A percentile compares a stretch with the other conserved stretches of the same genome.
Conservation (phyloP, 2,329 filamentous ascomycete genomes). For the Fusarium sp. region DNA sequence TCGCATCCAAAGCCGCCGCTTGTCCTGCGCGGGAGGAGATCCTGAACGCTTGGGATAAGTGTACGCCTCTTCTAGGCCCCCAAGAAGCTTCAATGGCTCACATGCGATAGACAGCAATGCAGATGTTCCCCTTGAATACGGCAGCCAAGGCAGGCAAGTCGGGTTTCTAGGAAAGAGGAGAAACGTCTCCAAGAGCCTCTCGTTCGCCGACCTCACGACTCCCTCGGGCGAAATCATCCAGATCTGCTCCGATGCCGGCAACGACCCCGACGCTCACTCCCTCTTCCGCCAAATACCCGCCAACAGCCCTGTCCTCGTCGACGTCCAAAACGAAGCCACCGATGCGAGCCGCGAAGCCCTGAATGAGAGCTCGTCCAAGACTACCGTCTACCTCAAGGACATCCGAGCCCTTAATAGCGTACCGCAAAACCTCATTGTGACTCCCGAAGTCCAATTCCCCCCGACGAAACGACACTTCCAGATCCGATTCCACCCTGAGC, state of each 20-base stretch:
- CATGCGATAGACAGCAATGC: constrained; percentile 47
- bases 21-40: constrained; percentile 43
- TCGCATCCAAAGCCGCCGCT: constrained; percentile 15
- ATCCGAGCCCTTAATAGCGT: constrained; percentile 56
- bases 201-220: constrained; percentile 74
- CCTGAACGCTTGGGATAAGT: constrained; percentile 51
- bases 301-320: constrained; percentile 68
- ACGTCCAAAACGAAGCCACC: constrained; percentile 54
- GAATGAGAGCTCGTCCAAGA: constrained; percentile 53
- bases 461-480: constrained; percentile 86
- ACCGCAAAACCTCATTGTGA: constrained; percentile 80
- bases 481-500: constrained; percentile 79
- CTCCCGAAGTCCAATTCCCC: constrained; percentile 80
- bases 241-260: constrained; percentile 59
- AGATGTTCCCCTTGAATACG: constrained; percentile 39
- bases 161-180: constrained; percentile 82
- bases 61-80: constrained; percentile 35
- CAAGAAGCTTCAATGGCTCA: not conserved
- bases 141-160: constrained; percentile 40
- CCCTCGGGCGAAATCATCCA: constrained; percentile 61
- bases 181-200: constrained; percentile 78
- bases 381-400: constrained; percentile 77
- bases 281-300: constrained; percentile 63
- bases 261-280: constrained; percentile 56
- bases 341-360: constrained; percentile 40